Conservation (phyloP, 1,139 yeast genomes). For the Wickerhamiella infanticola region DNA sequence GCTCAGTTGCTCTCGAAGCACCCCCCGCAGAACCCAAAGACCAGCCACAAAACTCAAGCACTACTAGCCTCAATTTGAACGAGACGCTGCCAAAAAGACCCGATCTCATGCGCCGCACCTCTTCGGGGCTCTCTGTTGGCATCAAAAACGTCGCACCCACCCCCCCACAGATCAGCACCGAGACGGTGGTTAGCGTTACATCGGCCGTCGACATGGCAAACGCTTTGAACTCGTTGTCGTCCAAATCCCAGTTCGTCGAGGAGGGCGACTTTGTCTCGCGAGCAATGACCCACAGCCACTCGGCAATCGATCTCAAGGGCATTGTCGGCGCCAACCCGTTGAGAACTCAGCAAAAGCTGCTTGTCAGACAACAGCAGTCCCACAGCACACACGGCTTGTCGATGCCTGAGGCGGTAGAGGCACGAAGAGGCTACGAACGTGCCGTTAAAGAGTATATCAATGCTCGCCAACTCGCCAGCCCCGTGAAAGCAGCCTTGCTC, state of each 20-base stretch:
- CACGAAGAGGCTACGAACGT: conserved; percentile 12
- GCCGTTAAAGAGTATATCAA: conserved; percentile 15
- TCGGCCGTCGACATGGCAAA: conserved; percentile 15
- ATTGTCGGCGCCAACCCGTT: conserved; percentile 12
- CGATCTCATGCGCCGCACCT: not conserved
- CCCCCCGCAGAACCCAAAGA: not conserved
- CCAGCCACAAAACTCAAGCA: conserved; percentile 3
- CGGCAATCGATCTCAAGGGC: conserved; percentile 11
- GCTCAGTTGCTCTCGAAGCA: not conserved
- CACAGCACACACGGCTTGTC: not conserved
- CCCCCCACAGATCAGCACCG: conserved; percentile 15
- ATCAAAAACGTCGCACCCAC: conserved; percentile 14
- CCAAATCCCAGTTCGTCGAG: conserved; percentile 12
- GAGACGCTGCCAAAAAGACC: not conserved
- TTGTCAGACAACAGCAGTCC: conserved; percentile 6
- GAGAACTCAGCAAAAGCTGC: conserved; percentile 5
- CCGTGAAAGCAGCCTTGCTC: conserved; percentile 11
- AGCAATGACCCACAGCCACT: conserved; percentile 11
- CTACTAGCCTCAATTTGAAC: not conserved
- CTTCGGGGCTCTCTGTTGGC: conserved; percentile 7
- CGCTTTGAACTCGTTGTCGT: conserved; percentile 12
- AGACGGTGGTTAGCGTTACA: conserved; percentile 14
- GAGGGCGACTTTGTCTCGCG: conserved; percentile 13
- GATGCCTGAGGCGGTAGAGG: not conserved
- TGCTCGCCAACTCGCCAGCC: conserved; percentile 12